Evolutionary conservation across 805 yeast genomes (phyloP), one percentile per base, ranked within the genome.

Genomic region (Saturnispora besseyi): DNA sequence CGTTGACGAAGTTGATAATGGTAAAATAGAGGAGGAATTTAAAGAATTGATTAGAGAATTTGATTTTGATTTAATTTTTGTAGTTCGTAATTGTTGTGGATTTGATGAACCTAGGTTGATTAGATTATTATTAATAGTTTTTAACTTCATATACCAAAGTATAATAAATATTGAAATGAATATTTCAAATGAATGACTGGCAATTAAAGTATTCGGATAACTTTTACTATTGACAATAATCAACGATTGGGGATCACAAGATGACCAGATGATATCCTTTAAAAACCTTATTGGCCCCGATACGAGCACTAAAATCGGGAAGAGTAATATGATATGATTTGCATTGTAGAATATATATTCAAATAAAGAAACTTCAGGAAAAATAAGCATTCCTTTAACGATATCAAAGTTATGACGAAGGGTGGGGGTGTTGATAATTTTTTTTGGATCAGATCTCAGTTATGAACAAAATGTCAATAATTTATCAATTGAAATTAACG

Each of bases 111-210:
- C 15, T n/a, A 38, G 21, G 8, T 38, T 26, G 6, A 43, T 7
- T 43, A 24, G 12, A 49, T 43, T 9, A 42, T 36, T 21, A n/a
- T 41, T 44, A 42, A 50, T 30, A 2, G 34, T 12, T n/a, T 42
- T 29, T 5, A 40, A 30, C 36, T 54, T 56, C 26, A 44, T 47
- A 4, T 29, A 22, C 7, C 51, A 34, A 1, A 55, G 33, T 26
- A 53, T 26, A 3, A 50, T 22, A 42, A 57, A 58, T 9, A 49
- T 26, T 1, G 44, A 9, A 3, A 51, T 11, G 40, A 54, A 66
- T 12, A 57, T 47, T 43, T 64, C 62, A 50, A 66, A 66, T 15
- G 64, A 59, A 34, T 59, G 57, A 8, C 64, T 65, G 1, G 66
- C 69, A 51, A 66, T 56, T 4, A 55, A 34, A 4, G 28, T 46